A percentile compares a stretch with the other conserved stretches of the same genome.
phyloP scores from a whole-genome alignment of 768 basidiomycete genomes.

The Mycena albidolilacea region DNA sequence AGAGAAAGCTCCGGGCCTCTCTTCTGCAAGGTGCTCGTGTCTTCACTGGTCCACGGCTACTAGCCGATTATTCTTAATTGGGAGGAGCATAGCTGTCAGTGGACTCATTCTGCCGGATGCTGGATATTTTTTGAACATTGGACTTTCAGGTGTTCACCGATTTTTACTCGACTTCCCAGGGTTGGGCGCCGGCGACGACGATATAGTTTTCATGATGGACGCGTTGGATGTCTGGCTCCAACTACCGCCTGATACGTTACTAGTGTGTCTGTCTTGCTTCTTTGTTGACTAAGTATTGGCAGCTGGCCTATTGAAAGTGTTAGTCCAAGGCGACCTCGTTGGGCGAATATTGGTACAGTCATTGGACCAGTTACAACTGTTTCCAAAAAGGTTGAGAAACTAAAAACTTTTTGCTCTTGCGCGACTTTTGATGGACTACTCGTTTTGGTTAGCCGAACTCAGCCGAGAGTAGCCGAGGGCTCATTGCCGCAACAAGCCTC shows the following conservation, averaged over 20 bases:
- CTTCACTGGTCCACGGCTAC: conserved; percentile 34
- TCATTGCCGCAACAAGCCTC: too few species aligned
- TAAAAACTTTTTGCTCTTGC: too few species aligned
- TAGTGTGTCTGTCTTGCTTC: background rate
- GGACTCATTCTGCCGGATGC: background rate
- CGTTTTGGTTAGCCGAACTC: too few species aligned
- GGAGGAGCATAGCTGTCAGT: conserved; percentile 29
- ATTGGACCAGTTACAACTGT: conserved; percentile 18
- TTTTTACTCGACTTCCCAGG: conserved; percentile 18
- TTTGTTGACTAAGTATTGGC: background rate
- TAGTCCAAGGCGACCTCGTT: conserved; percentile 25
- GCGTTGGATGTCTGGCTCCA: conserved; percentile 37
- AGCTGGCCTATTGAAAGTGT: background rate
- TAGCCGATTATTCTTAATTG: conserved; percentile 35
- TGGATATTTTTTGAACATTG: background rate
- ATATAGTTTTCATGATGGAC: conserved; percentile 38
- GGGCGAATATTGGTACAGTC: conserved; percentile 35
- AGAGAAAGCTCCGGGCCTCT: background rate
- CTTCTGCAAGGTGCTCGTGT: conserved; percentile 36
- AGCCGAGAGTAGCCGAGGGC: too few species aligned
- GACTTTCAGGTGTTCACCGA: conserved; percentile 26
- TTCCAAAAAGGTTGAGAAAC: too few species aligned
- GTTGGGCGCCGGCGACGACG: conserved; percentile 12
- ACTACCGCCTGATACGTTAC: conserved; percentile 28
- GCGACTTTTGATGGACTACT: too few species aligned